phyloP scores from a whole-genome alignment of 1,284 basidiomycete species.

The Bjerkandera adusta region DNA sequence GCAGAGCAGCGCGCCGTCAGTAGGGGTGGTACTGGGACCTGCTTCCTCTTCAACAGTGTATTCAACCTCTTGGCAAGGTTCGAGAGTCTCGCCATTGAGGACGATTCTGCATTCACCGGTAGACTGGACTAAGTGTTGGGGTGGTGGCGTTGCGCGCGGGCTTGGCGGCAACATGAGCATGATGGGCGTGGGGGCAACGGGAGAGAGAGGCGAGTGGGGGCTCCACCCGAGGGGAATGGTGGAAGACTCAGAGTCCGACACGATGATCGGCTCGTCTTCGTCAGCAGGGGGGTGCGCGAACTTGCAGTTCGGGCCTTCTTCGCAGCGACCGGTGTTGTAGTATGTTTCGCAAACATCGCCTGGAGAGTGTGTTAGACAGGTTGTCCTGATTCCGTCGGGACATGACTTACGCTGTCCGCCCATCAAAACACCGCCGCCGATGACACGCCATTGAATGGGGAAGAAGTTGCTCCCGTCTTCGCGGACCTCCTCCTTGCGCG shows the following conservation, averaged over 20 bases:
- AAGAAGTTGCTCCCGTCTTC: conserved; percentile 43
- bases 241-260: conserved; percentile 1
- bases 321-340: conserved; percentile 32
- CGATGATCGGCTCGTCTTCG: background rate
- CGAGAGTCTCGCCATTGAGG: conserved; percentile 7
- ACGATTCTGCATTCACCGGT: background rate
- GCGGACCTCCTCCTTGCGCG: conserved; percentile 31
- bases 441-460: conserved; percentile 46
- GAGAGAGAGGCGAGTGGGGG: conserved; percentile 8
- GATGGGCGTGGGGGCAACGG: conserved; percentile 9
- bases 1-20: conserved; percentile 1
- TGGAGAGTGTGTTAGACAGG: conserved; percentile 18
- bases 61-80: background rate
- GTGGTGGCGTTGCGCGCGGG: background rate
- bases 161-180: conserved; percentile 1
- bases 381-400: background rate
- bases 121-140: background rate
- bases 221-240: background rate
- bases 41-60: background rate
- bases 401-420: conserved; percentile 37
- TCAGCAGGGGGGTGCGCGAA: conserved; percentile 33
- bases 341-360: conserved; percentile 38
- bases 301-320: conserved; percentile 37
- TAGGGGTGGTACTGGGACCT: background rate
- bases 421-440: conserved; percentile 50